A percentile compares a stretch with the other conserved stretches of the same genome.
These are phyloP conservation scores for Pythium inflatum DNA, from an alignment of 352 stramenopile genomes.

Conservation along the genomic window DNA sequence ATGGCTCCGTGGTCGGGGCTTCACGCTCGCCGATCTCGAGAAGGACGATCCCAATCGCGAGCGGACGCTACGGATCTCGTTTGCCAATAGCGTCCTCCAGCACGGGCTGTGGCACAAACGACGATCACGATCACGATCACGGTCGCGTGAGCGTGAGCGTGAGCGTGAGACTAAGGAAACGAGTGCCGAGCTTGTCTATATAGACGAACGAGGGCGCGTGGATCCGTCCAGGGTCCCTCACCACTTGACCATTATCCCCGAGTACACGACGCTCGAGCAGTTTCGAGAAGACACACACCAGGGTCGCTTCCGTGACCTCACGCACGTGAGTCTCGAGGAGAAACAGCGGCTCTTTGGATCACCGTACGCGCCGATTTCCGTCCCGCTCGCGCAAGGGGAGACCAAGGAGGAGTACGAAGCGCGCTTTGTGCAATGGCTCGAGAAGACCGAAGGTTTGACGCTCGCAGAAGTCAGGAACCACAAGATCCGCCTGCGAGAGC, in stretches of 20 bases:
- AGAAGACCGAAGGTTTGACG: background rate
- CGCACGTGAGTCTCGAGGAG: background rate
- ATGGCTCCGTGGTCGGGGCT: too few species aligned
- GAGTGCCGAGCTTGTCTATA: background rate
- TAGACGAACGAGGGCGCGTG: background rate
- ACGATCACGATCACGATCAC: too few species aligned
- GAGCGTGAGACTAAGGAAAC: too few species aligned
- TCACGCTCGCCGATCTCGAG: too few species aligned
- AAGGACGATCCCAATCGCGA: slow-evolving; percentile 8
- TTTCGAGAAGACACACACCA: background rate
- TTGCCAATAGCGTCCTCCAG: background rate
- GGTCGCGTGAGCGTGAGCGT: too few species aligned
- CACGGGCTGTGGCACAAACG: background rate
- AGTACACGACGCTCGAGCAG: background rate
- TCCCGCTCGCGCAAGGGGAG: slow-evolving; percentile 21
- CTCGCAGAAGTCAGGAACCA: background rate
- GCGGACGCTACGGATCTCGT: slow-evolving; percentile 12
- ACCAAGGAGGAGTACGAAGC: slow-evolving; percentile 16
- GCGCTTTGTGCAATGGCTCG: slow-evolving; percentile 18
- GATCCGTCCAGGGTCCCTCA: background rate
- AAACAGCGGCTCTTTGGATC: background rate
- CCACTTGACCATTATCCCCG: background rate
- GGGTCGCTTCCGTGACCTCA: background rate
- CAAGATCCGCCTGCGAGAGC: background rate
- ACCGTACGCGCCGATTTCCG: slow-evolving; percentile 3